Evolutionary conservation across 139 green algal genomes (phyloP).

Genomic region (Chlamydomonas asymmetrica): DNA sequence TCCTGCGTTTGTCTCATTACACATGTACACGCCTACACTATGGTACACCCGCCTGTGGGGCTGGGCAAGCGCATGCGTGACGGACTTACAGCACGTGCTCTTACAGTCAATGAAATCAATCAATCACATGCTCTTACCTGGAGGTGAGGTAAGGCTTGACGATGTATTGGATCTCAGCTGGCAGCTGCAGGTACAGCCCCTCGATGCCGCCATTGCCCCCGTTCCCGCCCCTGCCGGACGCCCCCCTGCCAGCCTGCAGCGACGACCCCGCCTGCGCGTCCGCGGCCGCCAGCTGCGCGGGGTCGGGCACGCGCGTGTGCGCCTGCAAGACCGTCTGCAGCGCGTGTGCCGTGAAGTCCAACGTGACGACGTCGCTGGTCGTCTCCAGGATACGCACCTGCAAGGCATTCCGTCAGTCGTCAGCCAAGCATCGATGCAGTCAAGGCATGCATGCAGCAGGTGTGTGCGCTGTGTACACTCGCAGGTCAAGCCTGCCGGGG

Average conservation of each 20-base stretch:
- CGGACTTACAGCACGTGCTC: no score
- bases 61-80: no score
- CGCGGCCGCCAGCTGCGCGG: background rate
- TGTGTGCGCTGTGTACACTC: no score
- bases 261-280: background rate
- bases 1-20: no score
- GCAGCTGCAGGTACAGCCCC: slow-evolving; percentile 64
- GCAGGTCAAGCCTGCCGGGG: no score
- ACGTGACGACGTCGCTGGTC: slow-evolving; percentile 63
- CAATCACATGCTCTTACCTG: slow-evolving; percentile 37
- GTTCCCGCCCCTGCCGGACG: background rate
- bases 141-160: slow-evolving; percentile 63
- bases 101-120: no score
- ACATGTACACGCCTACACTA: no score
- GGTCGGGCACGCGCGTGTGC: slow-evolving; percentile 22
- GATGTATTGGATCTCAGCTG: slow-evolving; percentile 56
- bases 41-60: no score
- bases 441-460: no score
- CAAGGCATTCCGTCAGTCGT: no score
- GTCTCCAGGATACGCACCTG: slow-evolving; percentile 78
- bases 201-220: slow-evolving; percentile 8
- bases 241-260: background rate
- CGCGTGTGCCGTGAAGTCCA: slow-evolving; percentile 76
- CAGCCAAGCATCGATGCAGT: no score
- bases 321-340: slow-evolving; percentile 45